Evolutionary conservation across 192 early-diverging fungal species (phyloP).

Genomic region (Coemansia nantahalensis): DNA sequence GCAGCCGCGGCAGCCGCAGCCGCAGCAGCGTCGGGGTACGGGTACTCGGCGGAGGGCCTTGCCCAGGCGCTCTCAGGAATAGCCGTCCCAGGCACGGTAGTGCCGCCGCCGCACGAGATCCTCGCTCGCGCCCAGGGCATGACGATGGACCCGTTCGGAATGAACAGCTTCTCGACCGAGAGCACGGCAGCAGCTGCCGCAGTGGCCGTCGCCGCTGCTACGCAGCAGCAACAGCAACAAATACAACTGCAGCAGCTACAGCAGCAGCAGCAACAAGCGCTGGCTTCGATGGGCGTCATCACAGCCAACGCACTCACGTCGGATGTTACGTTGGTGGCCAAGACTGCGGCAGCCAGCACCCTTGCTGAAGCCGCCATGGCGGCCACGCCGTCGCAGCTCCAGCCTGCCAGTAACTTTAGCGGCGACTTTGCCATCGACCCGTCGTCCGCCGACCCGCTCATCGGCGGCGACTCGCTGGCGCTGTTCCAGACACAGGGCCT

Average conservation of each 20-base stretch:
- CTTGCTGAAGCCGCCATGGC: too few relatives aligned
- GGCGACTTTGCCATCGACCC: too few relatives aligned
- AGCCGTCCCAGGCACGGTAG: constrained; percentile 2
- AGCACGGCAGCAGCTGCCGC: not conserved
- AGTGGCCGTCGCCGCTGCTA: not conserved
- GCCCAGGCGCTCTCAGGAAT: constrained; percentile 11
- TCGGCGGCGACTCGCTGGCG: too few relatives aligned
- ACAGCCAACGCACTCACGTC: too few relatives aligned
- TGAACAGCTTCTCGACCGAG: not conserved
- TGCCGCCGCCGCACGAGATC: constrained; percentile 11
- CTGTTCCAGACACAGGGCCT: too few relatives aligned
- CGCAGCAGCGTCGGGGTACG: constrained; percentile 6
- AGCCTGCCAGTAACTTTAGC: too few relatives aligned
- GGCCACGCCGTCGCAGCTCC: too few relatives aligned
- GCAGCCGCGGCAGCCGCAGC: constrained; percentile 11
- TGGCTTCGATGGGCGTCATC: too few relatives aligned
- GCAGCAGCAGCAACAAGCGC: not conserved
- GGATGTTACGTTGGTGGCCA: too few relatives aligned
- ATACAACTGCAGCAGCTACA: not conserved
- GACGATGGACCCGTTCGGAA: not conserved
- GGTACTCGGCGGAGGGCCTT: constrained; percentile 11
- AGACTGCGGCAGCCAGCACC: too few relatives aligned
- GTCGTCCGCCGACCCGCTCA: too few relatives aligned
- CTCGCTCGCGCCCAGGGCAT: constrained; percentile 8
- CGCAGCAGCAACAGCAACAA: not conserved